Base-by-base conservation (phyloP, 1,284 basidiomycete species). In the Mrakiaceae sp. region DNA sequence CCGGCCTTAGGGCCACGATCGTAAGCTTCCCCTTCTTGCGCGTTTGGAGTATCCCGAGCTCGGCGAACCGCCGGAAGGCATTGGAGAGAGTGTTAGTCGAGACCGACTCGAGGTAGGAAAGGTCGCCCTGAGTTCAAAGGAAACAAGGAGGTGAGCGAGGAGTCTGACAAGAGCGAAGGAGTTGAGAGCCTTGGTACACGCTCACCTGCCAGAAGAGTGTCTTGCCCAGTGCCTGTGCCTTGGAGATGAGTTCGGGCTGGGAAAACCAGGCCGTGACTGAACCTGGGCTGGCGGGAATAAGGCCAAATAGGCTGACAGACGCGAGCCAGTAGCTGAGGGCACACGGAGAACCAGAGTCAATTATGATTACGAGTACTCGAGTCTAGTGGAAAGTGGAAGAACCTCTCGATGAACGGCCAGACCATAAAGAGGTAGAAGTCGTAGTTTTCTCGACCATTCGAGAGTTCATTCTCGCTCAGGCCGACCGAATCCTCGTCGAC, bases 161-260 rank as follows among this genome's bases (percentile, higher is more conserved):
- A 47, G 6, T 12, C 39, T 5, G 9, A 47, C 6, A 5, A 12
- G 44, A 6, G 55, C 14, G 43, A 14, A 39, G 46, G 7, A 40
- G 6, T 4, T 8, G 14, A 3, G 40, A 52, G 27, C 27, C 27
- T 27, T 27, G 27, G 1, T 2, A 4, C 6, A 40, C 14, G 52
- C 62, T 4, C 12, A 58, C 62, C 56, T 64, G 63, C 51, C 50
- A 64, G 39, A 59, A 64, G 3, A 64, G 46, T 7, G 58, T 62
- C 52, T 64, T 64, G 3, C 63, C 63, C 43, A 64, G 42, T 5
- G 14, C 42, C 44, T 64, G 63, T 3, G 52, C 16, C 9, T 16
- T 46, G 14, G 42, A 53, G 12, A 64, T 46, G 51, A 64, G 51
- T 44, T 64, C 63, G 27, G 57, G 27, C 42, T 64, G 51, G 2